Evolutionary conservation across 2,329 filamentous ascomycete genomes (phyloP).

Genomic region (Rutstroemia sp.): DNA sequence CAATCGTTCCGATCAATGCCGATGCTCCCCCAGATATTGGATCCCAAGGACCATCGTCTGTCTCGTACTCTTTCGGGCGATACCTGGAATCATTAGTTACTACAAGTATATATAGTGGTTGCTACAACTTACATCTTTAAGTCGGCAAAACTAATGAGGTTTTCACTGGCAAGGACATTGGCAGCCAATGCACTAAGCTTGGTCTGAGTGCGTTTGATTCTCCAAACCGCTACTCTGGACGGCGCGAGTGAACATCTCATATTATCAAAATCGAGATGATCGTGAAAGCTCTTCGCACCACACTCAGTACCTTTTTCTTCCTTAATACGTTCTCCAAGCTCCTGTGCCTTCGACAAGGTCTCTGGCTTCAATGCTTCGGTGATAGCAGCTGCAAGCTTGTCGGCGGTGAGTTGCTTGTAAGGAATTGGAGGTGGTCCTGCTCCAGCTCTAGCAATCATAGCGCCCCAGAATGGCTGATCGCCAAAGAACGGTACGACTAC

Average conservation of each 20-base stretch:
- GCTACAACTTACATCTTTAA: constrained; percentile 57
- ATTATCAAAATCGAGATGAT: constrained; percentile 58
- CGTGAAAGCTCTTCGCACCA: constrained; percentile 63
- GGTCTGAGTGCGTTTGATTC: constrained; percentile 59
- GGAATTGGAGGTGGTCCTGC: constrained; percentile 66
- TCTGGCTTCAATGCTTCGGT: constrained; percentile 50
- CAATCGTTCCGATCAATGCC: constrained; percentile 75
- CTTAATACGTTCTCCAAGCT: constrained; percentile 52
- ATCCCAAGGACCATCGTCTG: constrained; percentile 70
- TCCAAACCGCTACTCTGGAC: constrained; percentile 65
- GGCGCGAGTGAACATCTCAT: constrained; percentile 65
- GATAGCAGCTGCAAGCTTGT: constrained; percentile 60
- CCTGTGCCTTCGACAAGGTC: constrained; percentile 46
- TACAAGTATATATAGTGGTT: neutral
- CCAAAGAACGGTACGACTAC: constrained; percentile 83
- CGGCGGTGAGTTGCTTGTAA: constrained; percentile 57
- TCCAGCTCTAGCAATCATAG: constrained; percentile 65
- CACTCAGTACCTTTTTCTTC: constrained; percentile 56
- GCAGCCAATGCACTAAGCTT: constrained; percentile 67
- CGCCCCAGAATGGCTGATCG: constrained; percentile 77
- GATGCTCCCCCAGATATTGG: constrained; percentile 71
- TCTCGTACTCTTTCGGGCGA: constrained; percentile 61
- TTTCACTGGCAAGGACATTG: constrained; percentile 57
- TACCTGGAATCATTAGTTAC: constrained; percentile 31
- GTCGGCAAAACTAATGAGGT: constrained; percentile 59